Conservation (phyloP, 73 alveolate species). For the Uronychia binucleata region DNA sequence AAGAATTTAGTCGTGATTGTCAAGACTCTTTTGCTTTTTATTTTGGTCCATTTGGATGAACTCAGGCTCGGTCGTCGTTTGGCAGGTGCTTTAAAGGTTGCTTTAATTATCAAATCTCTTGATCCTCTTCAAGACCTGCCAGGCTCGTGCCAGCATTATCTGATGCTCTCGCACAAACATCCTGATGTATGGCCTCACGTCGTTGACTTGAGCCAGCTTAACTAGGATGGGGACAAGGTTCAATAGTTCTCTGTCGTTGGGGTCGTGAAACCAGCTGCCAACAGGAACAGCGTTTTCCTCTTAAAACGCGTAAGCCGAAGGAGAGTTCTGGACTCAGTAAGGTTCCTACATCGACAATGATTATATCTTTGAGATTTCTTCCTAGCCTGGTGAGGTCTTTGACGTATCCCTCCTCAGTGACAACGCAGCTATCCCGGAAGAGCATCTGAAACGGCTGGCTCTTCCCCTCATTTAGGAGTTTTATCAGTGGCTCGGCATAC, state of each 20-base stretch:
- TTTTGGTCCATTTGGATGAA: too few species aligned
- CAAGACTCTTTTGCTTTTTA: too few species aligned
- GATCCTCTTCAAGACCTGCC: background rate
- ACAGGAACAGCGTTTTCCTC: conserved; percentile 71
- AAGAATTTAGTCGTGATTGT: too few species aligned
- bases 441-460: conserved; percentile 25
- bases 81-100: too few species aligned
- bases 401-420: conserved; percentile 64
- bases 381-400: conserved; percentile 77
- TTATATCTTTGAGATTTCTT: conserved; percentile 73
- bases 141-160: background rate
- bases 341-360: conserved; percentile 54
- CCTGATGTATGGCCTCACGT: conserved; percentile 39
- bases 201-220: conserved; percentile 27
- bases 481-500: conserved; percentile 69
- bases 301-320: conserved; percentile 45
- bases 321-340: conserved; percentile 32
- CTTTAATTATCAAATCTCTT: too few species aligned
- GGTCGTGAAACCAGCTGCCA: conserved; percentile 57
- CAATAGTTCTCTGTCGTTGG: conserved; percentile 38
- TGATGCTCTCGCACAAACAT: conserved; percentile 22
- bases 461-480: conserved; percentile 45
- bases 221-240: conserved; percentile 21
- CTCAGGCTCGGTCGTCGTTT: too few species aligned
- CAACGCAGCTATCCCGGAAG: conserved; percentile 82